These are phyloP conservation scores for Marchantia paleacea DNA, from an alignment of 225 moss, liverwort and hornwort species.

Conservation along the genomic window DNA sequence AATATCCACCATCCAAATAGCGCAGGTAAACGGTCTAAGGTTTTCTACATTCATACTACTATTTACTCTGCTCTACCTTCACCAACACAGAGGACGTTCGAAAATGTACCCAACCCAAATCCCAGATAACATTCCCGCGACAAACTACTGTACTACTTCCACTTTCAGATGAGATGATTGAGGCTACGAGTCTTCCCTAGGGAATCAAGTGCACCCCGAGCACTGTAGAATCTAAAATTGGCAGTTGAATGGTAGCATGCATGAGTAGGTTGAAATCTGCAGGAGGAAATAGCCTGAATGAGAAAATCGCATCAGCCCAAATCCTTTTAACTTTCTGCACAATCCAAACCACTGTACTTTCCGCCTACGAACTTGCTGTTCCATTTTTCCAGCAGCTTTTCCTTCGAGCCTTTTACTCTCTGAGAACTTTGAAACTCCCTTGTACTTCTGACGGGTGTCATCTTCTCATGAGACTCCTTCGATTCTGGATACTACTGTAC, in stretches of 20 bases:
- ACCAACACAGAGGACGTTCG: neutral
- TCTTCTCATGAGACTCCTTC: no score
- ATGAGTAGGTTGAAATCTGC: neutral
- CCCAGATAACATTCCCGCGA: neutral
- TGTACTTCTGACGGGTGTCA: no score
- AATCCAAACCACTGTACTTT: neutral
- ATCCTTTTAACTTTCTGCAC: neutral
- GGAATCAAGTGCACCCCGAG: neutral
- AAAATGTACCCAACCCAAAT: neutral
- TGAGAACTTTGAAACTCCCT: no score
- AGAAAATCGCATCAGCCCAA: neutral
- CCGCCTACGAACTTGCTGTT: neutral
- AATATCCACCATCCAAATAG: neutral
- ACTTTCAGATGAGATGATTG: neutral
- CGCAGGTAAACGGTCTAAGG: neutral
- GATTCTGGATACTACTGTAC: no score
- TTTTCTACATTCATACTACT: neutral
- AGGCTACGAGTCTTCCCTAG: neutral
- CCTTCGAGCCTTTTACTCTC: neutral
- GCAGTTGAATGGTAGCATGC: neutral
- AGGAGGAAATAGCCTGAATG: neutral
- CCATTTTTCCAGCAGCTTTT: neutral
- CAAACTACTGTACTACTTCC: neutral
- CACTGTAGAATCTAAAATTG: slow-evolving; percentile 5
- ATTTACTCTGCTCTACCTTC: neutral